Percentiles rank a stretch among this genome's conserved stretches.
Evolutionary conservation across 257 asterid genomes (phyloP).

Genomic region (Fraxinus pennsylvanica): DNA sequence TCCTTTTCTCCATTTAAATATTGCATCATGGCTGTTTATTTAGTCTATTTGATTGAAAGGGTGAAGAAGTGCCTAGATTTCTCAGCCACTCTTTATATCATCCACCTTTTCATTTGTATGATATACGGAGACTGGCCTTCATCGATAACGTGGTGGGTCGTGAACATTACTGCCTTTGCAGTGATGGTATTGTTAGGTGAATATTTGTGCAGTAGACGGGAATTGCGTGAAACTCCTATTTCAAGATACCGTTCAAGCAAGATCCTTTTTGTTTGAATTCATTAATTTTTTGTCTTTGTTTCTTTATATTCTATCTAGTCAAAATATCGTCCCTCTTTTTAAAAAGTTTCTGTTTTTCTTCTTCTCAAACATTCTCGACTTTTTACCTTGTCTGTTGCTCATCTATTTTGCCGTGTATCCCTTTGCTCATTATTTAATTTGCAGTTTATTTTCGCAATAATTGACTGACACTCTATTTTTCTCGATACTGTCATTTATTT

Average conservation of each 20-base stretch:
- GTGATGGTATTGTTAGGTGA: constrained; percentile 84
- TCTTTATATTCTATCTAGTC: constrained; percentile 1
- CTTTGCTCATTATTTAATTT: background rate
- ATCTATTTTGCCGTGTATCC: background rate
- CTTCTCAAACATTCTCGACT: background rate
- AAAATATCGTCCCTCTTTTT: background rate
- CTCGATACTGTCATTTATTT: background rate
- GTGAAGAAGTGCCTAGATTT: constrained; percentile 93
- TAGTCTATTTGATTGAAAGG: constrained; percentile 79
- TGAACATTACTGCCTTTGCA: constrained; percentile 69
- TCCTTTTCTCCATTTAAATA: background rate
- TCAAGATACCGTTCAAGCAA: constrained; percentile 71
- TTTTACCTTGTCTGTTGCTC: background rate
- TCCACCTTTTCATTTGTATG: constrained; percentile 74
- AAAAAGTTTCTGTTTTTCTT: background rate
- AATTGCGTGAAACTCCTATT: constrained; percentile 73
- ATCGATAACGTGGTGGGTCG: constrained; percentile 93
- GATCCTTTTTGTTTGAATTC: constrained; percentile 30
- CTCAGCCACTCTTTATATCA: constrained; percentile 74
- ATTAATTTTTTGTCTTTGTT: background rate
- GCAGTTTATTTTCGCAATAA: background rate
- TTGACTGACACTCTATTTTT: background rate
- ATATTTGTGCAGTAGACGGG: constrained; percentile 74
- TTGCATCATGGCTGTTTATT: constrained; percentile 69
- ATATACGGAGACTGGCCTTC: constrained; percentile 96